Evolutionary conservation across 2,329 filamentous ascomycete genomes (phyloP).

Genomic region (Xenoacremonium recifei): DNA sequence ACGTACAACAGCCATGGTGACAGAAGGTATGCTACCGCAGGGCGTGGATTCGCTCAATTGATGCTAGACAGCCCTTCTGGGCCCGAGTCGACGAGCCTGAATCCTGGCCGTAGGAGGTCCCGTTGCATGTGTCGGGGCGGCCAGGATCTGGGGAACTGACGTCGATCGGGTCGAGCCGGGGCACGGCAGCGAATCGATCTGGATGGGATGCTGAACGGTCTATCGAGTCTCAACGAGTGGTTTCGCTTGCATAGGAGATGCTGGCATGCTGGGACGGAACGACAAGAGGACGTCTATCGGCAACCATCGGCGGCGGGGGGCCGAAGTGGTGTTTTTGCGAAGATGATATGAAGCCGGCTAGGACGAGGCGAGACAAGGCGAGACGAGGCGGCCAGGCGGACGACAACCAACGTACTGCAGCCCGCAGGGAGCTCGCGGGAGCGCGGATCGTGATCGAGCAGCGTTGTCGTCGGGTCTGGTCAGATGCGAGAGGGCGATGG

Average conservation of each 20-base stretch:
- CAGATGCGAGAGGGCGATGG: conserved; percentile 7
- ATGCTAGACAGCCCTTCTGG: conserved; percentile 12
- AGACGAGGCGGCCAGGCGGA: conserved; percentile 11
- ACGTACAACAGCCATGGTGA: conserved; percentile 33
- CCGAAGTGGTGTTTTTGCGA: not conserved
- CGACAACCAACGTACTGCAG: conserved; percentile 13
- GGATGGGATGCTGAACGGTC: conserved; percentile 1
- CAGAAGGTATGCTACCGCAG: conserved; percentile 7
- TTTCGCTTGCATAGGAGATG: conserved; percentile 12
- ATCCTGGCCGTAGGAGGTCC: conserved; percentile 12
- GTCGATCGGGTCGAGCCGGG: conserved; percentile 3
- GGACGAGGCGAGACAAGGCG: conserved; percentile 6
- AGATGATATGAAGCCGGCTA: not conserved
- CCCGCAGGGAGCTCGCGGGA: too few species aligned
- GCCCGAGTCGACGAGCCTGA: conserved; percentile 15
- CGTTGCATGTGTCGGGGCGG: conserved; percentile 17
- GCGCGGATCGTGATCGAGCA: too few species aligned
- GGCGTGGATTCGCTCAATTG: conserved; percentile 15
- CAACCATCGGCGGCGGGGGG: conserved; percentile 24
- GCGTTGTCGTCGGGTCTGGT: too few species aligned
- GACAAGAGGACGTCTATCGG: conserved; percentile 15
- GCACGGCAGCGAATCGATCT: not conserved
- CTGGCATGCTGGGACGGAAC: conserved; percentile 20
- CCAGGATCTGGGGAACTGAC: conserved; percentile 2
- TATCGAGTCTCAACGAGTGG: conserved; percentile 12